phyloP scores from a whole-genome alignment of 441 rosid genomes.

The Euphorbia corollata region DNA sequence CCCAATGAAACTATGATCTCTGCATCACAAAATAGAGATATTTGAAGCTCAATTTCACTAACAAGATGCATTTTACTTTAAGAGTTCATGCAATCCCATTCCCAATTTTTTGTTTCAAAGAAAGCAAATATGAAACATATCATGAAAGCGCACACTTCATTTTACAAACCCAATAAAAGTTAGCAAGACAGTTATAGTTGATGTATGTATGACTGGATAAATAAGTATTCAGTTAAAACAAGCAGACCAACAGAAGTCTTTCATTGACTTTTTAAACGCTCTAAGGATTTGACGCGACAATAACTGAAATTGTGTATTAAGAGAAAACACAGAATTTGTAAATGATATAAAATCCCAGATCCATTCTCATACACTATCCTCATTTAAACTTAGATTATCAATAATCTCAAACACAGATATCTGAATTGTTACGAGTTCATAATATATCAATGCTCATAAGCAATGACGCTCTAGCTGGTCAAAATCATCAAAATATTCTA shows the following conservation, averaged over 20 bases:
- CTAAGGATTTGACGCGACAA: neutral
- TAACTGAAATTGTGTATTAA: neutral
- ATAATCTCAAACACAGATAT: neutral
- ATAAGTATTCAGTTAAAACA: neutral
- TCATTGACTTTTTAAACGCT: neutral
- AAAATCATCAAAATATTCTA: neutral
- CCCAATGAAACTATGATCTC: slow-evolving; percentile 94
- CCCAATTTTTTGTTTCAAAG: neutral
- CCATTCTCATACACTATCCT: too few relatives aligned
- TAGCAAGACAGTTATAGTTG: neutral
- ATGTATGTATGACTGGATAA: too few relatives aligned
- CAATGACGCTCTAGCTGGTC: neutral
- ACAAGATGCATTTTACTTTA: neutral
- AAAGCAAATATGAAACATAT: neutral
- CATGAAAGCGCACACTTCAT: neutral
- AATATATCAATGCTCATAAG: neutral
- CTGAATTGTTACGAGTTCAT: neutral
- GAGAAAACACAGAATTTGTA: neutral
- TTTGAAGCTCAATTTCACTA: slow-evolving; percentile 1
- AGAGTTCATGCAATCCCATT: slow-evolving; percentile 4
- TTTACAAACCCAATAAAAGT: neutral
- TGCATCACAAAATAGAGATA: slow-evolving; percentile 30
- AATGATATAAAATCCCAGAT: neutral
- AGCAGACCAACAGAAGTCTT: neutral
- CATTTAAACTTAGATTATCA: neutral